phyloP scores from a whole-genome alignment of 2,329 filamentous ascomycete genomes.

The Tolypocladium guangdongense region DNA sequence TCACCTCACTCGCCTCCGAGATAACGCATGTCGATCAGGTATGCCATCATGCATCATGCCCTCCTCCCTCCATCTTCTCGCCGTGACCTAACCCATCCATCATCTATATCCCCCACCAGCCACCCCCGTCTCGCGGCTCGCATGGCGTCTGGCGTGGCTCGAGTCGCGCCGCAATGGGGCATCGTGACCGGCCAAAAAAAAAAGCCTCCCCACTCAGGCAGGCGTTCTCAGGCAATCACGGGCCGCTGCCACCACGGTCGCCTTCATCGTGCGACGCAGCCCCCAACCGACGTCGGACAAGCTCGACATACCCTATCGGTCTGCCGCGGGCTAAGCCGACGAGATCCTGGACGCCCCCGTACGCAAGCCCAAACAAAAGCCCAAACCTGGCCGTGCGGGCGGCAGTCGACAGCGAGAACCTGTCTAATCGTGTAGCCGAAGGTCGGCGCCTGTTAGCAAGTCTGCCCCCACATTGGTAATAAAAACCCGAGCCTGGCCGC shows the following conservation, averaged over 20 bases:
- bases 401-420: conserved; percentile 66
- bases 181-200: not conserved
- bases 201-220: not conserved
- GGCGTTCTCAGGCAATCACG: conserved; percentile 7
- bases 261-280: conserved; percentile 8
- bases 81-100: not conserved
- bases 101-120: not conserved
- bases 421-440: conserved; percentile 41
- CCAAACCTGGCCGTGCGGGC: conserved; percentile 72
- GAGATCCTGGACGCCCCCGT: conserved; percentile 71
- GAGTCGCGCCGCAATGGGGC: not conserved
- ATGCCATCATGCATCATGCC: not conserved
- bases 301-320: conserved; percentile 64
- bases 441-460: conserved; percentile 16
- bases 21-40: not conserved
- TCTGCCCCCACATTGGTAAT: conserved; percentile 10
- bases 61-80: not conserved
- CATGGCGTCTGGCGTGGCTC: conserved; percentile 4
- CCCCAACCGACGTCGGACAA: conserved; percentile 36
- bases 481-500: conserved; percentile 12
- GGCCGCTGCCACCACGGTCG: conserved; percentile 1
- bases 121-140: not conserved
- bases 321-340: conserved; percentile 60
- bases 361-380: conserved; percentile 65
- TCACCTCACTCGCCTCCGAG: not conserved